Base-by-base conservation (phyloP, 306 rosid genomes). In the Ormosia semicastrata region DNA sequence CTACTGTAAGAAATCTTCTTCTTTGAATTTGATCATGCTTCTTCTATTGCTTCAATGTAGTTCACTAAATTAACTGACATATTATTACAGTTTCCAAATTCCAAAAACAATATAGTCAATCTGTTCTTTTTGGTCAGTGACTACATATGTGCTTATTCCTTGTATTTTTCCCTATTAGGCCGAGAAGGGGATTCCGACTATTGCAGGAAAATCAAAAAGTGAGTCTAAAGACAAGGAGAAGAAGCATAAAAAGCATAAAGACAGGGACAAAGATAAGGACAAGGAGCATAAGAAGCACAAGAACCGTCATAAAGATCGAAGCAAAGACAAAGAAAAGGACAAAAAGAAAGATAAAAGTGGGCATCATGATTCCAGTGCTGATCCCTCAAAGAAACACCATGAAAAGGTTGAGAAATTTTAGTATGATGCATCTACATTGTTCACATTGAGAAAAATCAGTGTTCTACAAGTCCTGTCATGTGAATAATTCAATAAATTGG, bases 201-300 rank as follows among this genome's bases (percentile, higher is more conserved):
- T 93, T 79, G 60, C 90, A 54, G 97, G 94, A 18, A 95, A 93
- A 76, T 92, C 91, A 71, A 95, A 93, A 88, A 66, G 91, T 12
- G 94, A 90, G 74, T 80, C 90, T 64, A 95, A 95, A 87, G 99
- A 95, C 79, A 95, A 89, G 88, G 98, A 95, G 81, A 93, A 89
- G 88, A 95, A 90, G 87, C 99, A 90, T 81, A 95, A 93, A 81
- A 95, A 89, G 83, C 97, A 81, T 69, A 95, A 89, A 80, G 99
- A 89, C 71, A 88, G 84, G 77, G 98, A 90, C 63, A 94, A 88
- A 83, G 98, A 92, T 9, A 94, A 93, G 85, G 98, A 92, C 78
- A 95, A 84, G 86, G 98, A 95, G 89, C 98, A 92, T 80, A 95
- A 93, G 92, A 95, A 88, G 94, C 91, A 77, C 85, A 95, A 88